Evolutionary conservation across 2,329 filamentous ascomycete genomes (phyloP), one percentile per base, ranked within the genome.

Genomic region (Fusarium circinatum): DNA sequence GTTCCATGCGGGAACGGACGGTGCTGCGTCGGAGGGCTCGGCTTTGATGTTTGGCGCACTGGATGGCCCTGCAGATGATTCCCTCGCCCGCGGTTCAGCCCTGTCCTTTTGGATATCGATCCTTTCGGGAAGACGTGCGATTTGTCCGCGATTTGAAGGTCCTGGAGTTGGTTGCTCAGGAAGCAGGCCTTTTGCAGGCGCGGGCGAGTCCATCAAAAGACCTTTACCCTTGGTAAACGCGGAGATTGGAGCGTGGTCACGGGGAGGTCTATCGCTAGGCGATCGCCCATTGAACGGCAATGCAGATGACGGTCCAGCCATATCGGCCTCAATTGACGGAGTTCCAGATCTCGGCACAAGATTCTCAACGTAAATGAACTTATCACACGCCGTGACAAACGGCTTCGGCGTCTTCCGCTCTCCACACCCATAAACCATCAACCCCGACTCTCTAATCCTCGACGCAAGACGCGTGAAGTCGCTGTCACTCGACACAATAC

Each of bases 401-500:
- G 81, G 77, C 44, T 75, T 69, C 1, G 81, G 80, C 3, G 81
- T 82, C 67, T 79, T 80, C 6, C 70, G 62, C 49, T 80, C 77
- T 11, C 81, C 81, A n/a, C 77, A 82, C 6, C 81, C 81, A 49
- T 82, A 81, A 75, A 73, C 70, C 2, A 73, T 8, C 2, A 73
- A 22, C 0, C 70, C 70, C 2, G 70, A 69, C 18, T 73, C 80
- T 1, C 81, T 78, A 36, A 83, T 82, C 2, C 81, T 73, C 1
- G 78, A 78, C 3, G 81, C 81, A 2, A 83, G 75, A 1, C 80
- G 75, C 8, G 81, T 82, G 24, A 82, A 83, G 66, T 83, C 81
- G 62, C 80, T 82, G 57, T 82, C 80, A 60, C 80, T 82, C 0
- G 80, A 82, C 4, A 82, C 76, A 41, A 82, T 70, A 10, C 80